Evolutionary conservation across 345 rosid genomes (phyloP).

Genomic region (Populus deltoides): DNA sequence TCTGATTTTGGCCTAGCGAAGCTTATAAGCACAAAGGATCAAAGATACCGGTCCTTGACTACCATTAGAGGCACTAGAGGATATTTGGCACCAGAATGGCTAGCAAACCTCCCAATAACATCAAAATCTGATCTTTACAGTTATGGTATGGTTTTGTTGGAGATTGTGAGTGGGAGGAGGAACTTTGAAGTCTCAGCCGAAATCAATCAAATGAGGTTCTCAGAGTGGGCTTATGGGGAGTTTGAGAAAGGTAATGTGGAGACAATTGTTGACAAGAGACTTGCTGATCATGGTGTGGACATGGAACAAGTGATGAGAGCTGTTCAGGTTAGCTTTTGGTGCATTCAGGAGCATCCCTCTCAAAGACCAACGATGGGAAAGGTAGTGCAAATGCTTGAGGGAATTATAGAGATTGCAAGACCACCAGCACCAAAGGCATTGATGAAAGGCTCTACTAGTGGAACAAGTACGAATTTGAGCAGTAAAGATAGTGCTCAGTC

Average conservation of each 20-base stretch:
- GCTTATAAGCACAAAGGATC: constrained; percentile 13
- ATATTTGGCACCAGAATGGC: constrained; percentile 25
- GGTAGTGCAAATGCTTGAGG: constrained; percentile 24
- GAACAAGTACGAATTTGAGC: constrained; percentile 36
- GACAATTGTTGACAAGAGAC: constrained; percentile 7
- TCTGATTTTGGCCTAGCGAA: constrained; percentile 29
- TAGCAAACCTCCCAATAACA: constrained; percentile 19
- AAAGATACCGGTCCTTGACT: background rate
- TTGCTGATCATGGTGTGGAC: background rate
- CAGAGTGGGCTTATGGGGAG: constrained; percentile 22
- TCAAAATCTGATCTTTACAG: constrained; percentile 24
- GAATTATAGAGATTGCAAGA: constrained; percentile 39
- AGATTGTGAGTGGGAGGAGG: constrained; percentile 18
- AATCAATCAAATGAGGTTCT: constrained; percentile 34
- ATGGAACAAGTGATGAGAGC: constrained; percentile 14
- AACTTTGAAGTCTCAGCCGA: constrained; percentile 15
- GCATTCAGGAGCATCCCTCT: constrained; percentile 20
- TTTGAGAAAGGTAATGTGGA: constrained; percentile 15
- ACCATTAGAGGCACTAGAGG: constrained; percentile 21
- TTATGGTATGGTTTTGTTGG: constrained; percentile 15
- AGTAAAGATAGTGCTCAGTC: constrained; percentile 17
- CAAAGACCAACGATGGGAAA: constrained; percentile 20
- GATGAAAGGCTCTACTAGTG: constrained; percentile 25
- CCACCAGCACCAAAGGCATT: constrained; percentile 47
- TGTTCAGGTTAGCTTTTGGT: constrained; percentile 12